phyloP scores from a whole-genome alignment of 2,329 filamentous ascomycete genomes.

The Corynespora cassiicola region DNA sequence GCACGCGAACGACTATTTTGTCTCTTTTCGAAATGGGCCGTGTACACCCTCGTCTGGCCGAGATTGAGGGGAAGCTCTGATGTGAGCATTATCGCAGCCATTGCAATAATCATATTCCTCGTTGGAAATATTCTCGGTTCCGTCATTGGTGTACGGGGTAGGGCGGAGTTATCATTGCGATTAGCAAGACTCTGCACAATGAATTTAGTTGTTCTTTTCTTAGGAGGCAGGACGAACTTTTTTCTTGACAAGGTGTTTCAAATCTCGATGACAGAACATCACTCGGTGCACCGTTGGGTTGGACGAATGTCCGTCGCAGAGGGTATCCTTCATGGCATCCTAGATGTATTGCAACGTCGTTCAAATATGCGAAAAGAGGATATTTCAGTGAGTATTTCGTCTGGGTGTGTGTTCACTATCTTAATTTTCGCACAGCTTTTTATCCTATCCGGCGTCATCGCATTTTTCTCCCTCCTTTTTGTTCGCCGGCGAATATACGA shows the following conservation, averaged over 20 bases:
- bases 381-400: constrained; percentile 1
- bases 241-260: constrained; percentile 3
- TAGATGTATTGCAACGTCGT: neutral
- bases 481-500: constrained; percentile 9
- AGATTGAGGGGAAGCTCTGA: constrained; percentile 3
- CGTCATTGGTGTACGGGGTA: neutral
- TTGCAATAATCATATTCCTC: neutral
- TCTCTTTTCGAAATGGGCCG: constrained; percentile 1
- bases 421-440: constrained; percentile 7
- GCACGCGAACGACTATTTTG: constrained; percentile 1
- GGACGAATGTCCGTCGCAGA: constrained; percentile 6
- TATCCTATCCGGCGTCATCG: neutral
- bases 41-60: constrained; percentile 5
- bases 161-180: constrained; percentile 1
- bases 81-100: constrained; percentile 1
- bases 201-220: constrained; percentile 5
- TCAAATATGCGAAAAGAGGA: neutral
- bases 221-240: constrained; percentile 1
- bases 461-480: constrained; percentile 5
- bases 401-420: too few species aligned
- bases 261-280: too few species aligned
- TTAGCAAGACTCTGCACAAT: constrained; percentile 3
- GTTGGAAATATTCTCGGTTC: constrained; percentile 2
- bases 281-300: constrained; percentile 11
- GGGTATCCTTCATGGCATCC: constrained; percentile 8